Conservation (phyloP, 345 rosid genomes). For the Firmiana major region DNA sequence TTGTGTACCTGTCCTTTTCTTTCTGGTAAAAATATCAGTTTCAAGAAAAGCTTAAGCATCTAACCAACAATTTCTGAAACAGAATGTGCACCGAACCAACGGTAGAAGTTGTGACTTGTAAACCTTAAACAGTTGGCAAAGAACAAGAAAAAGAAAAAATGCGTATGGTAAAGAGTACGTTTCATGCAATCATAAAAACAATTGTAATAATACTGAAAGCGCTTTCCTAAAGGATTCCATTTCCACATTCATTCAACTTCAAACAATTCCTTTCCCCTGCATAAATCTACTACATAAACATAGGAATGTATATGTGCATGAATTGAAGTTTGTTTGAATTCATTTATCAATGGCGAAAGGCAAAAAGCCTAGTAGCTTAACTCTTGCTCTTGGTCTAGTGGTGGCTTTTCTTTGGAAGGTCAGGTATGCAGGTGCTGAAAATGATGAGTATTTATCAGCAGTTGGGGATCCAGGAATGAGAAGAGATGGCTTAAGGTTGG, state of each 20-base stretch:
- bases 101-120: background rate
- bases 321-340: constrained; percentile 9
- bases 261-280: background rate
- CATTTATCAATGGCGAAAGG: constrained; percentile 23
- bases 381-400: constrained; percentile 1
- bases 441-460: constrained; percentile 29
- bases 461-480: constrained; percentile 52
- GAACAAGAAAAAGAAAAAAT: background rate
- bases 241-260: background rate
- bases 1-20: constrained; percentile 19
- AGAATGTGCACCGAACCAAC: constrained; percentile 25
- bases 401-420: constrained; percentile 13
- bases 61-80: constrained; percentile 22
- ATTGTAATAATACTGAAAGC: background rate
- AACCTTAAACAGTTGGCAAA: background rate
- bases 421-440: constrained; percentile 13
- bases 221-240: background rate
- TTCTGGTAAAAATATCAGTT: constrained; percentile 29
- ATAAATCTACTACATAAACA: no score
- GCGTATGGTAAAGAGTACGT: constrained; percentile 20
- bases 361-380: background rate
- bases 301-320: background rate
- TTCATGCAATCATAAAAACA: constrained; percentile 6
- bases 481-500: constrained; percentile 49
- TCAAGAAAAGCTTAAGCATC: constrained; percentile 26